Evolutionary conservation across 2,329 filamentous ascomycete genomes (phyloP).

Genomic region (Saccharata proteae): DNA sequence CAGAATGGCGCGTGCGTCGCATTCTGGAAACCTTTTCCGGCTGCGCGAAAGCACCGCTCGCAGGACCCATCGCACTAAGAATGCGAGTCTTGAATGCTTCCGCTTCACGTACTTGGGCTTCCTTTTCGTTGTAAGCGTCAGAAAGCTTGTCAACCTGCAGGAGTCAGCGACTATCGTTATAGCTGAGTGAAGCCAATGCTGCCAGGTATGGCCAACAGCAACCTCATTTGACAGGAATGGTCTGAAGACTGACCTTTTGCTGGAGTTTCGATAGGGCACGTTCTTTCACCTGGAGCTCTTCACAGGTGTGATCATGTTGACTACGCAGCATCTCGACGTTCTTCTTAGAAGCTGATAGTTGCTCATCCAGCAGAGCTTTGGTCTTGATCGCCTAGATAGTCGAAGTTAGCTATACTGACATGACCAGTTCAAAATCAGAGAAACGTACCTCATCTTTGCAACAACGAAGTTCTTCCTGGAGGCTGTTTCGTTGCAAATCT

Average conservation of each 20-base stretch:
- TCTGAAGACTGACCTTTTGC: neutral
- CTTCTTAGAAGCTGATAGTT: conserved; percentile 10
- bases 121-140: conserved; percentile 13
- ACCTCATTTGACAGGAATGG: neutral
- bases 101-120: conserved; percentile 11
- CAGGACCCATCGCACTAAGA: conserved; percentile 15
- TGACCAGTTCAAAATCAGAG: neutral
- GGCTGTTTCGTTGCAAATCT: neutral
- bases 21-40: neutral
- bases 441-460: neutral
- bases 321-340: conserved; percentile 11
- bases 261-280: neutral
- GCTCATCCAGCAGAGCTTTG: neutral
- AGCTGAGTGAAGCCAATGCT: neutral
- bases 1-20: neutral
- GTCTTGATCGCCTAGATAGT: neutral
- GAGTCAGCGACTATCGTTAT: neutral
- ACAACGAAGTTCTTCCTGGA: conserved; percentile 3
- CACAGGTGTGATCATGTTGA: conserved; percentile 8
- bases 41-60: neutral
- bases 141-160: conserved; percentile 12
- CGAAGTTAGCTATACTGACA: neutral
- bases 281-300: conserved; percentile 11
- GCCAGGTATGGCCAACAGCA: neutral
- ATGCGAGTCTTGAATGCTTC: conserved; percentile 15